A percentile compares a stretch with the other conserved stretches of the same genome.
These are phyloP conservation scores for Nakazawaea pomicola DNA, from an alignment of 805 yeast species.

Conservation along the genomic window DNA sequence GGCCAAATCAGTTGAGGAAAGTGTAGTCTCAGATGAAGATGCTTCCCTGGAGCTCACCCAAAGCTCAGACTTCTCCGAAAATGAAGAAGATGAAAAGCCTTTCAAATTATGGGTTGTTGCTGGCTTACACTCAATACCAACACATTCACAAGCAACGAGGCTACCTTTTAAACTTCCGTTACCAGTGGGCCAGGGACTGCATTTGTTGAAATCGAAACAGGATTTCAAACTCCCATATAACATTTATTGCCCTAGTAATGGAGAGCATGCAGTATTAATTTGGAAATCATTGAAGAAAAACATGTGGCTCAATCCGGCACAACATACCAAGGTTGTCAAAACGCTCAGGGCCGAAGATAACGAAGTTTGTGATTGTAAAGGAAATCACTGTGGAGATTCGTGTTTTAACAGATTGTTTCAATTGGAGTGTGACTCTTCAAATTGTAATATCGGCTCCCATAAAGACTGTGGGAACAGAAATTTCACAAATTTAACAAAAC, in stretches of 20 bases:
- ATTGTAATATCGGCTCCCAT: slow-evolving; percentile 27
- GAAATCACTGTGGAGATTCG: slow-evolving; percentile 25
- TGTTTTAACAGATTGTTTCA: slow-evolving; percentile 28
- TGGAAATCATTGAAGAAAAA: slow-evolving; percentile 26
- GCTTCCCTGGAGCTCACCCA: background rate
- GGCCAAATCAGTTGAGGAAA: background rate
- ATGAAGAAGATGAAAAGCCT: slow-evolving; percentile 3
- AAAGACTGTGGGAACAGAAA: slow-evolving; percentile 37
- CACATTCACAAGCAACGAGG: slow-evolving; percentile 1
- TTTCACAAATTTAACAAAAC: slow-evolving; percentile 21
- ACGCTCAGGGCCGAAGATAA: slow-evolving; percentile 1
- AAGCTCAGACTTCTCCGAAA: background rate
- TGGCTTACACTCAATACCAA: slow-evolving; percentile 18
- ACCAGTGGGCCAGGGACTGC: slow-evolving; percentile 19
- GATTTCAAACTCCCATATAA: slow-evolving; percentile 28
- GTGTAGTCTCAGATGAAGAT: too few relatives aligned
- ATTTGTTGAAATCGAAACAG: slow-evolving; percentile 14
- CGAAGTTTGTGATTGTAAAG: slow-evolving; percentile 19
- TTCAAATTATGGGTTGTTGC: slow-evolving; percentile 18
- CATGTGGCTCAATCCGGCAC: slow-evolving; percentile 13
- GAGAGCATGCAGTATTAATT: slow-evolving; percentile 18
- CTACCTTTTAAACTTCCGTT: slow-evolving; percentile 16
- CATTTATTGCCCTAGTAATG: slow-evolving; percentile 27
- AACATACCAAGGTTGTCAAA: slow-evolving; percentile 6
- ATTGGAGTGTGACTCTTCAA: slow-evolving; percentile 27